A percentile compares a stretch with the other conserved stretches of the same genome.
These are phyloP conservation scores for Arthrobotrys sinensis DNA, from an alignment of 2,329 filamentous ascomycete genomes.

Conservation along the genomic window DNA sequence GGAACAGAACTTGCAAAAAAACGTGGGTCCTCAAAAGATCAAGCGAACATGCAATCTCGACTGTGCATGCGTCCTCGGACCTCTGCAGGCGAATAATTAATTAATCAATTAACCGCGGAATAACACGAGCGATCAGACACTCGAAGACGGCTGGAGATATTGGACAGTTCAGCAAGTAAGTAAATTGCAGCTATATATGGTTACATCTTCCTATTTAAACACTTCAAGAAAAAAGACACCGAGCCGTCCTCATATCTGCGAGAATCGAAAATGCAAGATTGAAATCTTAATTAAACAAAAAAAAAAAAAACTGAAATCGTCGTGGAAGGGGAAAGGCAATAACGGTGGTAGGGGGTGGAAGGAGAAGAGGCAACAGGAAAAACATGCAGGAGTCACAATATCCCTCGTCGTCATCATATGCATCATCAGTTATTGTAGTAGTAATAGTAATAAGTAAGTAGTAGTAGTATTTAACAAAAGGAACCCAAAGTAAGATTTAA, in stretches of 20 bases:
- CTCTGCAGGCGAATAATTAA: too few species aligned
- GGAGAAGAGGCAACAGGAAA: background rate
- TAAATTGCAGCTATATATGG: background rate
- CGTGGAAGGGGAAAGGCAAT: too few species aligned
- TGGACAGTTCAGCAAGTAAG: too few species aligned
- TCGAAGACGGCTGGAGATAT: too few species aligned
- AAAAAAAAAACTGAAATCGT: background rate
- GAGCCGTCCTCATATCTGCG: background rate
- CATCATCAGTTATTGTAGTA: slow-evolving; percentile 1
- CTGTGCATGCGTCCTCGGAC: too few species aligned
- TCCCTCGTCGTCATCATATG: background rate
- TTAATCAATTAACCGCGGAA: too few species aligned
- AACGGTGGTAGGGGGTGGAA: too few species aligned
- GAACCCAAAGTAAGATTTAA: background rate
- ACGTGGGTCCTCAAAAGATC: too few species aligned
- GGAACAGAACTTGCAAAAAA: too few species aligned
- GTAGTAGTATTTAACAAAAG: slow-evolving; percentile 6
- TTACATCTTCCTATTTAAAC: slow-evolving; percentile 21
- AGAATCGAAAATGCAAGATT: background rate
- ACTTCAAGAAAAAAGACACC: background rate
- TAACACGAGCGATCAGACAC: too few species aligned
- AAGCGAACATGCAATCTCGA: too few species aligned
- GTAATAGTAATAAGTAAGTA: background rate
- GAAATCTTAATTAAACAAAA: background rate
- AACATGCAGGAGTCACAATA: background rate